Conservation (phyloP, 2,329 filamentous ascomycete genomes). For the Colletotrichum caudatum region DNA sequence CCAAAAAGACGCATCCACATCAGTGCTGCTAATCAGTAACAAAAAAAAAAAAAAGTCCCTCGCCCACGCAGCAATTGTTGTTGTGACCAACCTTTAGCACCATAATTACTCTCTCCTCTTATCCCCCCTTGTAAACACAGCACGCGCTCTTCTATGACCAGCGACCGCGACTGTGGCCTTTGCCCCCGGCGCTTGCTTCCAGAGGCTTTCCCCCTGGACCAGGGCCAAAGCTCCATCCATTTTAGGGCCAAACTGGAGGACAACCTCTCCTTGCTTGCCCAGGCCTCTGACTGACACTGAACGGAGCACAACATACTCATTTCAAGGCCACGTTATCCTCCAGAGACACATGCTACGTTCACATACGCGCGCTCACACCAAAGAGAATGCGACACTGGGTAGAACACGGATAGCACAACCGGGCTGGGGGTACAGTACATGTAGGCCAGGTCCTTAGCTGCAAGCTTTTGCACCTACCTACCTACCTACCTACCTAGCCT, state of each 20-base stretch:
- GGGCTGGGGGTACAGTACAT: not conserved
- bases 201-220: slow-evolving; percentile 11
- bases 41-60: slow-evolving; percentile 16
- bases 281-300: slow-evolving; percentile 3
- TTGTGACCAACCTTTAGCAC: slow-evolving; percentile 24
- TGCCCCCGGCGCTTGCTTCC: slow-evolving; percentile 15
- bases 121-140: slow-evolving; percentile 1
- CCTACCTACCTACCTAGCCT: too few species aligned
- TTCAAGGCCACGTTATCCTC: not conserved
- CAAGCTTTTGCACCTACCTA: slow-evolving; percentile 17
- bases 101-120: slow-evolving; percentile 21
- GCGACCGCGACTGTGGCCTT: not conserved
- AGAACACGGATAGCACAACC: not conserved
- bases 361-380: not conserved
- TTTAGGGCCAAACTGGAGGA: slow-evolving; percentile 5
- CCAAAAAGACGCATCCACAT: slow-evolving; percentile 34
- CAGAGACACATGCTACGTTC: not conserved
- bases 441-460: slow-evolving; percentile 13
- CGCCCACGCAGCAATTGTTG: slow-evolving; percentile 12
- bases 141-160: slow-evolving; percentile 12
- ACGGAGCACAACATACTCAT: not conserved
- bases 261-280: not conserved
- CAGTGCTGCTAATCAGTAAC: slow-evolving; percentile 38
- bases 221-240: not conserved
- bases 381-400: not conserved